Percentiles rank a stretch among this genome's conserved stretches.
These are phyloP conservation scores for Collybia nuda DNA, from an alignment of 768 basidiomycete species.

Conservation along the genomic window DNA sequence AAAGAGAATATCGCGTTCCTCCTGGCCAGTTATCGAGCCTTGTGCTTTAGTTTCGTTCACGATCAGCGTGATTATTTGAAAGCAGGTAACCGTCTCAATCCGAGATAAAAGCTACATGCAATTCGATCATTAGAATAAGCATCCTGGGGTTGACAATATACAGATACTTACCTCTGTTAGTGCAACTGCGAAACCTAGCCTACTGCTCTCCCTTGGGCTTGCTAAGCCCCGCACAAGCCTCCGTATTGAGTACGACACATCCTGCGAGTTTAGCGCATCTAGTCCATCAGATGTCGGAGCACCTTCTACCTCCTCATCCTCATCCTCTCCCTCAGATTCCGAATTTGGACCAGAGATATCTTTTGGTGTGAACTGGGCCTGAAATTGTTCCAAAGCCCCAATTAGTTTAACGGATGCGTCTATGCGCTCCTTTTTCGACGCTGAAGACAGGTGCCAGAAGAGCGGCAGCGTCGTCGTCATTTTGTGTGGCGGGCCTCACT, in stretches of 20 bases:
- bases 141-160: not conserved
- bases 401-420: constrained; percentile 87
- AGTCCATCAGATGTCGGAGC: constrained; percentile 44
- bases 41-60: constrained; percentile 68
- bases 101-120: constrained; percentile 71
- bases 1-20: constrained; percentile 91
- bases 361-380: constrained; percentile 59
- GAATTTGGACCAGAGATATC: constrained; percentile 23
- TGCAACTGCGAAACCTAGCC: constrained; percentile 94
- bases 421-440: constrained; percentile 75
- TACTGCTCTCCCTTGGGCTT: constrained; percentile 89
- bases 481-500: constrained; percentile 10
- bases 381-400: constrained; percentile 81
- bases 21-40: constrained; percentile 83
- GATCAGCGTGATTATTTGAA: constrained; percentile 76
- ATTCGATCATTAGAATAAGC: not conserved
- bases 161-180: constrained; percentile 76
- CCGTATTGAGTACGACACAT: constrained; percentile 91
- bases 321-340: constrained; percentile 42
- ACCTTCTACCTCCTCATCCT: constrained; percentile 43
- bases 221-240: constrained; percentile 86
- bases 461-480: constrained; percentile 90
- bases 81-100: constrained; percentile 73
- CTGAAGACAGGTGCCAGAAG: constrained; percentile 91
- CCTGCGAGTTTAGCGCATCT: constrained; percentile 77